phyloP scores from a whole-genome alignment of 768 basidiomycete genomes.

The Cystobasidium tubakii region DNA sequence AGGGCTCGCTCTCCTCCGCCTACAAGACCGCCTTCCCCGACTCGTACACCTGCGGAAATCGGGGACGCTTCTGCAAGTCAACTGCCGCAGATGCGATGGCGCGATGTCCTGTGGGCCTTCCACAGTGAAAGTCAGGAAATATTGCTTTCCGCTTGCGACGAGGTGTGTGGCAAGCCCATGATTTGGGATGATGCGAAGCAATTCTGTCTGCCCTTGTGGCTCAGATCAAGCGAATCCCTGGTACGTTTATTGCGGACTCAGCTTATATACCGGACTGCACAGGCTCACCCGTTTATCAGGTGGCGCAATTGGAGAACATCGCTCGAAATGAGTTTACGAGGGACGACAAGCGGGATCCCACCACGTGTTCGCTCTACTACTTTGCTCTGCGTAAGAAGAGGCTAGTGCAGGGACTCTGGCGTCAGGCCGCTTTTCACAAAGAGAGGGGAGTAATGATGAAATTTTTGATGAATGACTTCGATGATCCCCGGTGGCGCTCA shows the following conservation, averaged over 20 bases:
- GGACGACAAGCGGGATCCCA: conserved; percentile 80
- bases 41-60: background rate
- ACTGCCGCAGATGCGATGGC: conserved; percentile 62
- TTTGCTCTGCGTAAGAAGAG: conserved; percentile 89
- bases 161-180: conserved; percentile 77
- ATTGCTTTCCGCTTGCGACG: conserved; percentile 55
- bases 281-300: conserved; percentile 52
- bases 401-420: conserved; percentile 89
- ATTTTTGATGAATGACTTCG: conserved; percentile 86
- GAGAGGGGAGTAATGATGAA: conserved; percentile 85
- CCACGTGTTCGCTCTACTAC: conserved; percentile 80
- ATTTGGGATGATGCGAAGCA: conserved; percentile 80
- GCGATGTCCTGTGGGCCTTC: conserved; percentile 96
- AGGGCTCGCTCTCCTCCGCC: background rate
- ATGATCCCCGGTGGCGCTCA: conserved; percentile 73
- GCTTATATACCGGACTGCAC: background rate
- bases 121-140: conserved; percentile 90
- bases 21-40: background rate
- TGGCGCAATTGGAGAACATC: conserved; percentile 72
- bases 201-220: conserved; percentile 80
- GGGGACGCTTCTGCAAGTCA: background rate
- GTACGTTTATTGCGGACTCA: conserved; percentile 53
- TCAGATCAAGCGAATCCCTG: conserved; percentile 69
- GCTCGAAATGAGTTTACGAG: conserved; percentile 82
- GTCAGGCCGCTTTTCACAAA: conserved; percentile 86